Conservation (phyloP, 2,329 filamentous ascomycete species). For the Mollisia scopiformis region DNA sequence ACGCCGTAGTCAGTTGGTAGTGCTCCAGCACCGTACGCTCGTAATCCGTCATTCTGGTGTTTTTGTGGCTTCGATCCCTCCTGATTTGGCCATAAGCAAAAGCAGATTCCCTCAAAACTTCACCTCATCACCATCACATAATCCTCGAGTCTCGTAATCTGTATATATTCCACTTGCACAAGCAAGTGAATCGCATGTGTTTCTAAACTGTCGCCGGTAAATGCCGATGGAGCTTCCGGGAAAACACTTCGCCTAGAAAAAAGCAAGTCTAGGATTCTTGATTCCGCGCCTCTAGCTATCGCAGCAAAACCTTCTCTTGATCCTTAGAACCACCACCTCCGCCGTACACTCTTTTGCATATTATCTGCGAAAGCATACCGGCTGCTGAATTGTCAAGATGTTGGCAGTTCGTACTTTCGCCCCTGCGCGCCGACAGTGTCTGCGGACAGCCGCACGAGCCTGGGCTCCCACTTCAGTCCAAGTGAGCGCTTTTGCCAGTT, state of each 20-base stretch:
- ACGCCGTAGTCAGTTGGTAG: constrained; percentile 81
- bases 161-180: too few species aligned
- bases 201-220: not conserved
- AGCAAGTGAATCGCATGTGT: not conserved
- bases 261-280: constrained; percentile 19
- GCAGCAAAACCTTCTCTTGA: constrained; percentile 19
- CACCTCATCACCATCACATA: not conserved
- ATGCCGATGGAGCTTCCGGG: constrained; percentile 3
- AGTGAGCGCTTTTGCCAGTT: constrained; percentile 49
- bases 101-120: not conserved
- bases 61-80: not conserved
- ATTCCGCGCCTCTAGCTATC: constrained; percentile 17
- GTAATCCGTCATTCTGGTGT: constrained; percentile 62
- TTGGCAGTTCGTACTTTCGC: constrained; percentile 79
- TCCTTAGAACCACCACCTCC: constrained; percentile 7
- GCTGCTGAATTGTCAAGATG: constrained; percentile 61
- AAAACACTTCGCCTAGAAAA: constrained; percentile 7
- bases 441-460: constrained; percentile 68
- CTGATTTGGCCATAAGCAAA: not conserved
- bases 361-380: constrained; percentile 19
- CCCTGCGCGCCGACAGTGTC: constrained; percentile 76
- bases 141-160: not conserved
- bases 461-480: constrained; percentile 53
- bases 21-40: constrained; percentile 82
- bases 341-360: constrained; percentile 17